phyloP scores from a whole-genome alignment of 169 alveolate species.

The Plasmodium vinckei region DNA sequence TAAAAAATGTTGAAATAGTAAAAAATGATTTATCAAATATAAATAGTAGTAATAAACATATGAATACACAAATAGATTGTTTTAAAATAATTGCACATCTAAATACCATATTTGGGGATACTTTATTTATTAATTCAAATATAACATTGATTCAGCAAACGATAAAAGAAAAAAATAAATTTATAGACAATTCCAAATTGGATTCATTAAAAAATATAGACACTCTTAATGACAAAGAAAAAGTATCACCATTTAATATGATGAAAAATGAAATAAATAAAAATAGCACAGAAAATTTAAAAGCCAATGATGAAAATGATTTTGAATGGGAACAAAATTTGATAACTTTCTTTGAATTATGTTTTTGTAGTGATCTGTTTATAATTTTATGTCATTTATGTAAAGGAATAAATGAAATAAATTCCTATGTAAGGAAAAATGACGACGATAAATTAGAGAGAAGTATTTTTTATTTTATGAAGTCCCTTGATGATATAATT shows the following conservation, averaged over 20 bases:
- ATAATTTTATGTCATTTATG: slow-evolving; percentile 24
- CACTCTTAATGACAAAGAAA: background rate
- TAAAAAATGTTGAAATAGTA: slow-evolving; percentile 22
- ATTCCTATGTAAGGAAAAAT: slow-evolving; percentile 6
- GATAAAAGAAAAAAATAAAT: slow-evolving; percentile 1
- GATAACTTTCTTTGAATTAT: slow-evolving; percentile 43
- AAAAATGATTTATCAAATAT: slow-evolving; percentile 12
- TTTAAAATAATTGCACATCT: slow-evolving; percentile 18
- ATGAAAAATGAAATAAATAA: no score
- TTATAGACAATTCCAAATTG: background rate
- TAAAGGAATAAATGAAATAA: slow-evolving; percentile 33
- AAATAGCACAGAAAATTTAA: background rate
- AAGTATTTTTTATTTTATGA: background rate
- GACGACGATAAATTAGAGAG: slow-evolving; percentile 8
- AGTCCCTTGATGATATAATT: background rate
- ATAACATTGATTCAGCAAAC: slow-evolving; percentile 3
- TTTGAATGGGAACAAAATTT: slow-evolving; percentile 8
- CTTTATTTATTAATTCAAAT: slow-evolving; percentile 21
- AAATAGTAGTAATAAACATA: background rate
- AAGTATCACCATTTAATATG: no score
- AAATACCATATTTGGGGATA: slow-evolving; percentile 23
- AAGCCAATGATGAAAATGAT: background rate
- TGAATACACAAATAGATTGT: background rate
- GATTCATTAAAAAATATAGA: background rate
- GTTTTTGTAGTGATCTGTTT: slow-evolving; percentile 50